A percentile compares a stretch with the other conserved stretches of the same genome.
phyloP scores from a whole-genome alignment of 257 asterid species.

The Osmanthus fragrans region DNA sequence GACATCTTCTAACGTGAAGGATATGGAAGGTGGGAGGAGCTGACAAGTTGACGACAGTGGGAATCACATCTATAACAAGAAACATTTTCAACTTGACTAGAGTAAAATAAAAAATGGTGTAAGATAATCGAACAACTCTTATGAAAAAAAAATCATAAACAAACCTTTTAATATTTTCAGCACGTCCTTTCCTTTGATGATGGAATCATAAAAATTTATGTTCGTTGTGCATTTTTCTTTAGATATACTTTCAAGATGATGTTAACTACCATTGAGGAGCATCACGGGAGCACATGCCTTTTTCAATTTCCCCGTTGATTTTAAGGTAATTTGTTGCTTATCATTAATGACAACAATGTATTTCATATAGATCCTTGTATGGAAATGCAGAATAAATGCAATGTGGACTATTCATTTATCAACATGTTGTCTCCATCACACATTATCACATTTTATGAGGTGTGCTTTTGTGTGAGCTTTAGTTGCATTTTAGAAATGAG shows the following conservation, averaged over 20 bases:
- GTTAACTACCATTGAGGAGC: slow-evolving; percentile 64
- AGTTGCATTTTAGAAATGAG: too few species aligned
- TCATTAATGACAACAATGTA: background rate
- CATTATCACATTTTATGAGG: slow-evolving; percentile 68
- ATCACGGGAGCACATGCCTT: slow-evolving; percentile 62
- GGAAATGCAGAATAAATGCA: slow-evolving; percentile 74
- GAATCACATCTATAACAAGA: slow-evolving; percentile 46
- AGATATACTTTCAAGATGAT: slow-evolving; percentile 87
- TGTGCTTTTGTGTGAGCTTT: too few species aligned
- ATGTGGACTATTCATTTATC: slow-evolving; percentile 84
- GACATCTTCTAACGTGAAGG: slow-evolving; percentile 33
- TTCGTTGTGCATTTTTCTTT: slow-evolving; percentile 10
- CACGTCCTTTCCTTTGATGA: too few species aligned
- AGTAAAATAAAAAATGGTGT: slow-evolving; percentile 59
- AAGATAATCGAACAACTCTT: slow-evolving; percentile 57
- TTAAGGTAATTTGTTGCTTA: slow-evolving; percentile 47
- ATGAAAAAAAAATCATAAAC: slow-evolving; percentile 86
- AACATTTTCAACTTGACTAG: slow-evolving; percentile 60
- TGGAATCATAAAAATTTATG: too few species aligned
- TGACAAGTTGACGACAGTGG: slow-evolving; percentile 39
- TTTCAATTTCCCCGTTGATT: slow-evolving; percentile 59
- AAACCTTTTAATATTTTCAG: slow-evolving; percentile 24
- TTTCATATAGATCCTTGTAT: slow-evolving; percentile 4
- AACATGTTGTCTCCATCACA: slow-evolving; percentile 68
- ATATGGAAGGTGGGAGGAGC: slow-evolving; percentile 35